Base-by-base conservation (phyloP, 2,329 filamentous ascomycete species). In the Verticillium dahliae region DNA sequence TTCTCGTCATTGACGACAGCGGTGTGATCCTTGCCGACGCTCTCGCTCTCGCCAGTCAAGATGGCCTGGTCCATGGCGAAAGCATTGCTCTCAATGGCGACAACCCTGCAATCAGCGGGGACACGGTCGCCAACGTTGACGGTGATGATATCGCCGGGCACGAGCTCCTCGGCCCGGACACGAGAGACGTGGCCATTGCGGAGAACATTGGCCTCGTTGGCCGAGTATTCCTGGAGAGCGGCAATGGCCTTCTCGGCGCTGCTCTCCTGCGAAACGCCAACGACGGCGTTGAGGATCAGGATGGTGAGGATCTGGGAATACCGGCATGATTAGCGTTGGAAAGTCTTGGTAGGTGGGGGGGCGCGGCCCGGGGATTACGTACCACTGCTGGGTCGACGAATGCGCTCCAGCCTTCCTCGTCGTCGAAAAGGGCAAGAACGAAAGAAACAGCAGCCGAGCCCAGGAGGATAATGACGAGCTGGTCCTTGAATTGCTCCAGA, bases 161-260 rank as follows among this genome's bases (percentile, higher is more conserved):
- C 95, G 68, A 99, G 79, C 67, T 98, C 92, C 71, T 99, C 95
- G n/a, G 95, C 95, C 81, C 95, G 96, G 78, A 99, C 80, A 67
- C 90, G 87, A 66, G 88, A 86, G 65, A 94, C 81, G 69, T 89
- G 85, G 58, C 94, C 92, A 78, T 94, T 88, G 70, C 95, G 90
- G 62, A 97, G 76, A 60, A 96, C 94, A 73, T 94, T 99, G 69
- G 95, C 94, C 76, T 97, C 92, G 77, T 98, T 99, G 71, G 95
- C 95, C 35, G 94, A 98, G 80, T 99, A 99, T 84, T 99, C 94
- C 78, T 99, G 95, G 62, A 99, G 85, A 55, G 95, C 95, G 33
- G 95, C 93, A 74, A 99, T 99, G 59, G 95, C 95, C 80, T 98
- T 97, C 76, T 99, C 95, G 67, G 95, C 95, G 73, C 93, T 97